Evolutionary conservation across 257 asterid genomes (phyloP), one percentile per base, ranked within the genome.

Genomic region (Solanum commersonii): DNA sequence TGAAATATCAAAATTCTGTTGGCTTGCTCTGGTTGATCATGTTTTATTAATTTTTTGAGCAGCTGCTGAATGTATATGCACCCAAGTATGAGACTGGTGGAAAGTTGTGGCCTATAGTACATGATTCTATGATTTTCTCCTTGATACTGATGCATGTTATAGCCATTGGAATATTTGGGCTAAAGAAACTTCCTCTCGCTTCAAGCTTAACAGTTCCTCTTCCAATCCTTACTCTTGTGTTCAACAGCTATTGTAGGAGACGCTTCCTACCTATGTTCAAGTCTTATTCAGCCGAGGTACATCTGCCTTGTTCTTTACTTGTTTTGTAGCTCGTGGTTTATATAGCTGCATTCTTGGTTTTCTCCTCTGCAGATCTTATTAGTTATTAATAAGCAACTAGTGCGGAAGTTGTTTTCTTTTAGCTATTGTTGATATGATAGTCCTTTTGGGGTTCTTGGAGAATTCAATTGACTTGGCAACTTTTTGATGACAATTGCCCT

Each of bases 81-180:
- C 96, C 99, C 73, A 93, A 92, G 90, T 95, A 90, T 89, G 99
- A 97, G 89, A 94, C 98, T 29, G 98, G 94, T 59, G 99, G 99
- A 56, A 95, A 93, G 90, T 95, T 95, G 89, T 97, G 99, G 99
- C 98, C 99, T 31, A 92, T 97, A 60, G 98, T 95, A 85, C 98
- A 97, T 73, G 98, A 94, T 40, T 94, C 98, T 13, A 96, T 98
- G 22, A 92, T 96, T 89, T 94, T 93, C 91, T 94, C 98, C 37
- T 92, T 97, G 84, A 84, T 96, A 87, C 89, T 97, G 89, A 97
- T 97, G 99, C 99, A 97, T 87, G 85, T 97, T 40, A 94, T 96
- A 84, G 98, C 99, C 73, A 87, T 97, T 89, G 99, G 99, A 88
- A 93, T 97, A 90, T 97, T 97, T 85, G 98, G 99, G 89, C 87